Conservation (phyloP, 2,329 filamentous ascomycete genomes). For the Rutstroemia sp. region DNA sequence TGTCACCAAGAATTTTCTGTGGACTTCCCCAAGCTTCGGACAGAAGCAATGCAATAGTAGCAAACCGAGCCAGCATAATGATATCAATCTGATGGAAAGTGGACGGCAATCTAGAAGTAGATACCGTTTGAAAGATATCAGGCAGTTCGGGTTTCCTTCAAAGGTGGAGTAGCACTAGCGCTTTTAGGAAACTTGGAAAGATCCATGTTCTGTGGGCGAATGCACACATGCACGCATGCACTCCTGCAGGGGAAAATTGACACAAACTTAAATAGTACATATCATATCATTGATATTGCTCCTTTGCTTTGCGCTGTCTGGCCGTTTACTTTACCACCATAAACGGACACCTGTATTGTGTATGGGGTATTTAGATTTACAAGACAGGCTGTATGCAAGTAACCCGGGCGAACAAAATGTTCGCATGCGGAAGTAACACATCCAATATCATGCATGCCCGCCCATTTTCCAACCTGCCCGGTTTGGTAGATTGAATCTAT, state of each 20-base stretch:
- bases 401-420: not conserved
- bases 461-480: constrained; percentile 4
- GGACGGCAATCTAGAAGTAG: not conserved
- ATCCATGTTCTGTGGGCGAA: not conserved
- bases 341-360: not conserved
- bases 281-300: not conserved
- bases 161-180: no score
- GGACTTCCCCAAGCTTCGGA: not conserved
- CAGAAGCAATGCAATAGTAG: not conserved
- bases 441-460: not conserved
- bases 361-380: not conserved
- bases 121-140: no score
- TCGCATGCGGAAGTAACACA: not conserved
- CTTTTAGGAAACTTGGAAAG: not conserved
- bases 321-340: not conserved
- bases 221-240: not conserved
- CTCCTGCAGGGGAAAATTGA: not conserved
- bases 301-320: not conserved
- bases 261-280: not conserved
- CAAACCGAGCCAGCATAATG: not conserved
- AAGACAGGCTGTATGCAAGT: not conserved
- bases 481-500: constrained; percentile 3
- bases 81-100: not conserved
- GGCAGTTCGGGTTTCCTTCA: no score
- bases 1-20: not conserved